A percentile compares a stretch with the other conserved stretches of the same genome.
These are phyloP conservation scores for Russula brevipes DNA, from an alignment of 768 basidiomycete species.

Conservation along the genomic window DNA sequence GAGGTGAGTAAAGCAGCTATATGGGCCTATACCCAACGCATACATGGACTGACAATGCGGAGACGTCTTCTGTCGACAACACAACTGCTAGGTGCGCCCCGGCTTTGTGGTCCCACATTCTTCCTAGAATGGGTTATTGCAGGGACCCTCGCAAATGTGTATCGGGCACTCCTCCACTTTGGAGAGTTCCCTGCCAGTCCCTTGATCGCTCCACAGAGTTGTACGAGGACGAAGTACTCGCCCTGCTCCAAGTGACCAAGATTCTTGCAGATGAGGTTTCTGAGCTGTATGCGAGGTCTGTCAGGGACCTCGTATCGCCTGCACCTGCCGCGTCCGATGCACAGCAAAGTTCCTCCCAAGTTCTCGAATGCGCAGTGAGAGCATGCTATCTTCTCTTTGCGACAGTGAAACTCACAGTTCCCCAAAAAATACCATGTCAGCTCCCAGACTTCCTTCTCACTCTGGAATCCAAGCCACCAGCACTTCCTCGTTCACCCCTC, in stretches of 20 bases:
- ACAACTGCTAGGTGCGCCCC: too few relatives aligned
- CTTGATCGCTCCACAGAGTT: conserved; percentile 34
- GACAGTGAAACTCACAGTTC: conserved; percentile 38
- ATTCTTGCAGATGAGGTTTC: conserved; percentile 46
- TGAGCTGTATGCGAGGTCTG: conserved; percentile 50
- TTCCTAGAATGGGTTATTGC: conserved; percentile 20
- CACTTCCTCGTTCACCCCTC: conserved; percentile 25
- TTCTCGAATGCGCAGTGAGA: conserved; percentile 58
- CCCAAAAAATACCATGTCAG: conserved; percentile 35
- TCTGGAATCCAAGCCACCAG: conserved; percentile 36
- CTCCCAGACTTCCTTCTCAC: conserved; percentile 65
- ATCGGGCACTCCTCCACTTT: conserved; percentile 3
- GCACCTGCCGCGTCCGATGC: conserved; percentile 34
- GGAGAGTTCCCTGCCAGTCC: conserved; percentile 4
- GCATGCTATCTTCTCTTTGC: conserved; percentile 46
- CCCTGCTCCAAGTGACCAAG: conserved; percentile 54
- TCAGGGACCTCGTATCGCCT: conserved; percentile 40
- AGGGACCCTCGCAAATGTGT: conserved; percentile 5
- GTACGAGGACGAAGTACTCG: conserved; percentile 40
- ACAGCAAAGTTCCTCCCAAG: conserved; percentile 33
- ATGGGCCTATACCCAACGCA: too few relatives aligned
- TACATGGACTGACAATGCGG: too few relatives aligned
- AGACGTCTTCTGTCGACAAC: too few relatives aligned
- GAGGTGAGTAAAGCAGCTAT: too few relatives aligned
- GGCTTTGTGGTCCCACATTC: neutral